phyloP scores from a whole-genome alignment of 257 asterid species.

The Plectranthus barbatus region DNA sequence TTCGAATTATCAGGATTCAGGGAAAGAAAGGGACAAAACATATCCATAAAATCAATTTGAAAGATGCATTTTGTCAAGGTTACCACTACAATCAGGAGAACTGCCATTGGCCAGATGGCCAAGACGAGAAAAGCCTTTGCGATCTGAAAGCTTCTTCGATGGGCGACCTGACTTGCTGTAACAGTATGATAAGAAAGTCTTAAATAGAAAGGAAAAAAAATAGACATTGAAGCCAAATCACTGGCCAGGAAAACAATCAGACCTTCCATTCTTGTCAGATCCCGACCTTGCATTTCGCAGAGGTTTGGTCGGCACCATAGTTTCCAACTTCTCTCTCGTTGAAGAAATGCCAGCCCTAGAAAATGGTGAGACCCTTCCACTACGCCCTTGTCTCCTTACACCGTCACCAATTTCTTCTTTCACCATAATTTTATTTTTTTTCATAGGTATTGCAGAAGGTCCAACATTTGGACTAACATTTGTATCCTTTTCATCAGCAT shows the following conservation, averaged over 20 bases:
- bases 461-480: slow-evolving; percentile 45
- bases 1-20: neutral
- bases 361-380: slow-evolving; percentile 72
- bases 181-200: slow-evolving; percentile 11
- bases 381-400: slow-evolving; percentile 79
- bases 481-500: slow-evolving; percentile 48
- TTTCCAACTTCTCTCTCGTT: slow-evolving; percentile 53
- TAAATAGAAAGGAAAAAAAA: slow-evolving; percentile 5
- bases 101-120: slow-evolving; percentile 57
- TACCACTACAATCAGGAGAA: slow-evolving; percentile 82
- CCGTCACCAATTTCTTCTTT: slow-evolving; percentile 68
- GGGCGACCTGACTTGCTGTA: slow-evolving; percentile 86
- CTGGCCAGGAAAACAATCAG: slow-evolving; percentile 11
- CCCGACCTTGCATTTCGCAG: slow-evolving; percentile 50
- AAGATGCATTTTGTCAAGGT: slow-evolving; percentile 5
- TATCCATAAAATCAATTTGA: neutral
- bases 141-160: slow-evolving; percentile 67
- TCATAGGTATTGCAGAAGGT: slow-evolving; percentile 32
- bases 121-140: slow-evolving; percentile 78
- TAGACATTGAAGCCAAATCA: slow-evolving; percentile 9
- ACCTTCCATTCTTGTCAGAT: slow-evolving; percentile 88
- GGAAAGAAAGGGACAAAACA: neutral
- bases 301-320: slow-evolving; percentile 46
- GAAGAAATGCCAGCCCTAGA: slow-evolving; percentile 73
- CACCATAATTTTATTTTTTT: slow-evolving; percentile 53